Conservation (phyloP, 192 early-diverging fungal genomes). For the Entophlyctis luteolus region DNA sequence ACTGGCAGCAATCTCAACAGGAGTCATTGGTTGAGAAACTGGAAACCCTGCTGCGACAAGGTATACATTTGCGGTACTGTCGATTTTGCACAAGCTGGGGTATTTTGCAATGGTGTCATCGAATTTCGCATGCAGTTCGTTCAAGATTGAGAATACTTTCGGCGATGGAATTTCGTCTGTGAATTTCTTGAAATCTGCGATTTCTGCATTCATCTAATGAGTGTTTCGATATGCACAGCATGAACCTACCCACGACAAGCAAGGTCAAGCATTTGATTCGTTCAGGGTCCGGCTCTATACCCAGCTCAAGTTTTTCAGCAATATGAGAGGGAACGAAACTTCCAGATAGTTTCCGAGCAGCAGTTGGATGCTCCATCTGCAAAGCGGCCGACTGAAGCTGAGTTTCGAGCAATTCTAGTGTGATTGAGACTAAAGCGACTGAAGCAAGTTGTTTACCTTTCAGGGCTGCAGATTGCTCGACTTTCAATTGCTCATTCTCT, state of each 20-base stretch:
- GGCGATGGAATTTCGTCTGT: background rate
- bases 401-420: slow-evolving; percentile 8
- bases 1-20: slow-evolving; percentile 1
- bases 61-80: slow-evolving; percentile 22
- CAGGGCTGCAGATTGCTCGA: slow-evolving; percentile 22
- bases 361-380: background rate
- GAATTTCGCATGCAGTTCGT: slow-evolving; percentile 12
- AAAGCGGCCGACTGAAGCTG: slow-evolving; percentile 10
- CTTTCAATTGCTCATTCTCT: slow-evolving; percentile 27
- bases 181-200: slow-evolving; percentile 19
- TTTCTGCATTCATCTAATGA: too few species aligned
- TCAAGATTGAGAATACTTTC: slow-evolving; percentile 13
- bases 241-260: too few species aligned
- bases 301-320: background rate
- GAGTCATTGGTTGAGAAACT: background rate
- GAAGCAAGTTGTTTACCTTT: slow-evolving; percentile 4
- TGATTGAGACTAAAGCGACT: too few species aligned
- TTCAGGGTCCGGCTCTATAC: slow-evolving; percentile 3
- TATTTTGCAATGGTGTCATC: slow-evolving; percentile 11
- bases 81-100: slow-evolving; percentile 21
- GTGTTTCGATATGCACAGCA: too few species aligned
- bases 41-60: slow-evolving; percentile 25
- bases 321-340: slow-evolving; percentile 4
- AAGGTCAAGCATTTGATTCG: too few species aligned
- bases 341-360: background rate